A percentile compares a stretch with the other conserved stretches of the same genome.
These are phyloP conservation scores for Venturia carpophila DNA, from an alignment of 2,329 filamentous ascomycete genomes.

Conservation along the genomic window DNA sequence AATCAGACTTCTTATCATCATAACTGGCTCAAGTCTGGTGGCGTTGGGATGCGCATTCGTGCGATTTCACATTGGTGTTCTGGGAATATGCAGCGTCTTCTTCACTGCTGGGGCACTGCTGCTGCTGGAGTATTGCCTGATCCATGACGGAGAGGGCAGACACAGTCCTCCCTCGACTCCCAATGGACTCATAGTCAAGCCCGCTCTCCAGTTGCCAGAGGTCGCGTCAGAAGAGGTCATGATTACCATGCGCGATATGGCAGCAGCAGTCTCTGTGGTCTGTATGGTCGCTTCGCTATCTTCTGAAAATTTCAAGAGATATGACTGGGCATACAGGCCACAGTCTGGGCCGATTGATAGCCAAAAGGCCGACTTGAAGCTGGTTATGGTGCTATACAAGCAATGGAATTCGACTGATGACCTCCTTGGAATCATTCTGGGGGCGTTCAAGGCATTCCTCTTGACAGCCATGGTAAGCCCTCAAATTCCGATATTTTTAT, in stretches of 20 bases:
- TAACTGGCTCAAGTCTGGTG: constrained; percentile 31
- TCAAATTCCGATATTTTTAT: not conserved
- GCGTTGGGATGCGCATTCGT: constrained; percentile 30
- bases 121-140: constrained; percentile 32
- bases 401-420: constrained; percentile 15
- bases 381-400: constrained; percentile 4
- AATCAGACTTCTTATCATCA: constrained; percentile 27
- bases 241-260: constrained; percentile 24
- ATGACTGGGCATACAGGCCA: constrained; percentile 12
- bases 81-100: constrained; percentile 37
- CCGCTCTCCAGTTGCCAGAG: not conserved
- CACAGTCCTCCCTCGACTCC: constrained; percentile 18
- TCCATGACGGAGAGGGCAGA: not conserved
- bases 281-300: constrained; percentile 10
- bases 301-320: constrained; percentile 14
- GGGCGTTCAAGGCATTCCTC: not conserved
- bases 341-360: constrained; percentile 12
- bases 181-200: constrained; percentile 13
- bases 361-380: not conserved
- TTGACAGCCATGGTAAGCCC: constrained; percentile 12
- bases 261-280: constrained; percentile 11
- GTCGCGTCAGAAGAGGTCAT: constrained; percentile 17
- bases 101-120: constrained; percentile 35
- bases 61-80: constrained; percentile 30
- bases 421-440: constrained; percentile 13